These are phyloP conservation scores for Crithidia acanthocephali DNA, from an alignment of 208 protist species.

Conservation along the genomic window DNA sequence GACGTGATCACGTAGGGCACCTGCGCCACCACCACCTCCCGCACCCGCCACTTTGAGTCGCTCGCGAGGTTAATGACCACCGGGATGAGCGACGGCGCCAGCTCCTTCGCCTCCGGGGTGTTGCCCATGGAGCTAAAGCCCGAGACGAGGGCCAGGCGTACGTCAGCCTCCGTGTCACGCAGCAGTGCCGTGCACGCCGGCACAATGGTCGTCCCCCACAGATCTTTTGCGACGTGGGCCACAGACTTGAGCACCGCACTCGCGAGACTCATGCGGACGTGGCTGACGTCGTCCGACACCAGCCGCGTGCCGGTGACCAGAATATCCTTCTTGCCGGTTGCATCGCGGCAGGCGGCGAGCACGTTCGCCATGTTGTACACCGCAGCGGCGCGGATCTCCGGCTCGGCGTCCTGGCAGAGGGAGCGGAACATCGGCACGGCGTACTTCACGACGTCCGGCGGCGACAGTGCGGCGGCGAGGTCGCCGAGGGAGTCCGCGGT, in stretches of 20 bases:
- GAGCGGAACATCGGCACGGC: slow-evolving; percentile 73
- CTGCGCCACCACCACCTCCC: slow-evolving; percentile 85
- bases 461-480: slow-evolving; percentile 60
- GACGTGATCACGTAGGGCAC: slow-evolving; percentile 86
- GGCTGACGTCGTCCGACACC: slow-evolving; percentile 65
- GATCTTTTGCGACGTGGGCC: slow-evolving; percentile 68
- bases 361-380: slow-evolving; percentile 85
- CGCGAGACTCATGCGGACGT: slow-evolving; percentile 89
- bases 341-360: slow-evolving; percentile 63
- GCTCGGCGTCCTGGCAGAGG: slow-evolving; percentile 82
- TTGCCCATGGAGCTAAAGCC: slow-evolving; percentile 89
- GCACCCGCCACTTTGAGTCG: slow-evolving; percentile 90
- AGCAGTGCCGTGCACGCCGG: slow-evolving; percentile 84
- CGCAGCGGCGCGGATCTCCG: slow-evolving; percentile 86
- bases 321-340: slow-evolving; percentile 67
- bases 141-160: slow-evolving; percentile 85
- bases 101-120: slow-evolving; percentile 77
- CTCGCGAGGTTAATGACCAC: slow-evolving; percentile 78
- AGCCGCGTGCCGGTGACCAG: slow-evolving; percentile 76
- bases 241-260: slow-evolving; percentile 83
- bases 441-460: slow-evolving; percentile 68
- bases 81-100: slow-evolving; percentile 85
- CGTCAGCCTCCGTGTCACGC: slow-evolving; percentile 78
- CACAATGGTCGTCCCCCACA: slow-evolving; percentile 78
- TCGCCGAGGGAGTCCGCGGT: slow-evolving; percentile 95